Percentiles rank a stretch among this genome's conserved stretches.
Evolutionary conservation across 169 alveolate species (phyloP).

Genomic region (Eimeria maxima): DNA sequence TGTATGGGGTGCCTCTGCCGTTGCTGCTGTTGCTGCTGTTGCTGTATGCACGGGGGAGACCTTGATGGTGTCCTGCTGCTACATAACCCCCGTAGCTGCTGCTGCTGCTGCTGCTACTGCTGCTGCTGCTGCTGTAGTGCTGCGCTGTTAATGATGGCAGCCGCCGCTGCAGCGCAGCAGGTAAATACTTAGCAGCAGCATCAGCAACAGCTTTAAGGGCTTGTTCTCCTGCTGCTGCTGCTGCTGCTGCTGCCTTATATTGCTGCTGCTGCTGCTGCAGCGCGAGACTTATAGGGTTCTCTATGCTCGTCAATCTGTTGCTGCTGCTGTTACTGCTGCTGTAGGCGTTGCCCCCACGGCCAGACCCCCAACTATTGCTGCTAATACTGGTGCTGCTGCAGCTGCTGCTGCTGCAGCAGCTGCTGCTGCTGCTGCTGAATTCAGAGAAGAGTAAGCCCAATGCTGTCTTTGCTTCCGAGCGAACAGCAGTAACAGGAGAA

Average conservation of each 20-base stretch:
- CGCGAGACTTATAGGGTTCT: constrained; percentile 16
- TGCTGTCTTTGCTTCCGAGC: background rate
- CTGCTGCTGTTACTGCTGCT: background rate
- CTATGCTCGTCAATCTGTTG: background rate
- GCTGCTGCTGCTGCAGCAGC: background rate
- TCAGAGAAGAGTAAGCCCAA: background rate
- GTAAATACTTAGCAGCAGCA: background rate
- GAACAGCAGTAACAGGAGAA: background rate
- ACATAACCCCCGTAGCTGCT: background rate
- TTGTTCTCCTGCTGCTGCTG: background rate
- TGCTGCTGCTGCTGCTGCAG: background rate
- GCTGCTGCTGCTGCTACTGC: background rate
- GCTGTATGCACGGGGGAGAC: background rate
- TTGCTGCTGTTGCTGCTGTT: background rate
- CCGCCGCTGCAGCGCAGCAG: constrained; percentile 32
- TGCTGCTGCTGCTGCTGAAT: too few relatives aligned
- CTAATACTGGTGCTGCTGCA: background rate
- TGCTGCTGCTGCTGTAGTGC: constrained; percentile 5
- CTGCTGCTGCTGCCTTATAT: background rate
- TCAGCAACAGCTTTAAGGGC: background rate
- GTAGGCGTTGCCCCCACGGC: background rate
- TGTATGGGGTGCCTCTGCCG: background rate
- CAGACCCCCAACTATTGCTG: background rate
- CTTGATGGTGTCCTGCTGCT: background rate
- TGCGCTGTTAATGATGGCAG: background rate